phyloP scores from a whole-genome alignment of 2,329 filamentous ascomycete species.

The Teratosphaeria zuluensis region DNA sequence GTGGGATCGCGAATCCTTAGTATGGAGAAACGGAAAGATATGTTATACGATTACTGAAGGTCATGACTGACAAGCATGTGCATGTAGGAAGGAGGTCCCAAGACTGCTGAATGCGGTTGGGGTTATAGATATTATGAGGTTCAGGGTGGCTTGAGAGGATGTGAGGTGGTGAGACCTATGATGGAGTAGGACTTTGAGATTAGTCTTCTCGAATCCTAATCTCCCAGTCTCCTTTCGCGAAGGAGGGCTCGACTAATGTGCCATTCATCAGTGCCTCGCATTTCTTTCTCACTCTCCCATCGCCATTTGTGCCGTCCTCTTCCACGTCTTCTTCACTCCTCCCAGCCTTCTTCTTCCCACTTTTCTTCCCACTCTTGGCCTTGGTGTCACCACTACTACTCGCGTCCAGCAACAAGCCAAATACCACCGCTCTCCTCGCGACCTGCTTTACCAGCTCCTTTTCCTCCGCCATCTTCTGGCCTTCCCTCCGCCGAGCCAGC shows the following conservation, averaged over 20 bases:
- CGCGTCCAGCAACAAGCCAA: conserved; percentile 36
- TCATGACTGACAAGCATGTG: neutral
- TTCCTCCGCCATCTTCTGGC: conserved; percentile 39
- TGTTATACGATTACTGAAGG: neutral
- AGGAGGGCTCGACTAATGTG: conserved; percentile 49
- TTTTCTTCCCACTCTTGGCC: neutral
- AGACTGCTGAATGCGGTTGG: neutral
- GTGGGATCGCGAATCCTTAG: conserved; percentile 1
- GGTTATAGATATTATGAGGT: neutral
- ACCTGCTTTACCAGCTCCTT: conserved; percentile 53
- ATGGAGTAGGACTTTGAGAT: neutral
- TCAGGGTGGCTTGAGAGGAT: neutral
- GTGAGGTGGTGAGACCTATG: neutral
- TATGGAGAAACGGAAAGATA: neutral
- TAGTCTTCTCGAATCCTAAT: conserved; percentile 45
- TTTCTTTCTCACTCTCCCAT: conserved; percentile 28
- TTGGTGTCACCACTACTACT: conserved; percentile 6
- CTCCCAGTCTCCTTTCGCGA: conserved; percentile 52
- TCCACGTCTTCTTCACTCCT: conserved; percentile 12
- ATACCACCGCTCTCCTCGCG: conserved; percentile 50
- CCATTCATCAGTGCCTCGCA: conserved; percentile 53
- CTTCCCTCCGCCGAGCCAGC: conserved; percentile 39
- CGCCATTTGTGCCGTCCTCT: conserved; percentile 6
- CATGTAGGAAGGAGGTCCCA: neutral
- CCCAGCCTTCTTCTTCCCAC: neutral